Base-by-base conservation (phyloP, 2,329 filamentous ascomycete genomes). In the Dactylellina sp. region DNA sequence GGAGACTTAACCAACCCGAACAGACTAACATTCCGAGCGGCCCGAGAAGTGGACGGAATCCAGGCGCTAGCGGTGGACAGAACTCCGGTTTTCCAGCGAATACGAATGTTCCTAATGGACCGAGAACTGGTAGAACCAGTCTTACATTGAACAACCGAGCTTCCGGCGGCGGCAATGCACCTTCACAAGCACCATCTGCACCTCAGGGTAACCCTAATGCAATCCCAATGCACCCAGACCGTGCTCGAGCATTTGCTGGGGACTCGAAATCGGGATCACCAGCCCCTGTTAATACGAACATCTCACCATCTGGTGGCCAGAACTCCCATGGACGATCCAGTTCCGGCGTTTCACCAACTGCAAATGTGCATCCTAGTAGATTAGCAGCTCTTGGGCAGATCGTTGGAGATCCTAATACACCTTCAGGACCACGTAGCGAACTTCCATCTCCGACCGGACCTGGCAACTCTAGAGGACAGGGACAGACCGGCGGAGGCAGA, bases 1-100 rank as follows among this genome's bases (percentile, higher is more conserved):
- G 78, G 20, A 66, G 78, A 24, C 60, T 79, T 25, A 78, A 79
- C 40, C 77, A 77, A 9, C 77, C 78, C 1, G 76, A 77, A 20
- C 44, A 66, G 16, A 39, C 65, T 22, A 71, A 77, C 14, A 78
- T 77, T 56, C 77, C 76, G 1, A 78, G 76, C 37, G 76, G 76
- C 7, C 77, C 77, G 16, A 61, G 77, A 25, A 75, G 75, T 9
- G 65, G 75, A 12, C 63, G 70, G 32, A 47, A 46, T 3, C 61
- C 70, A 4, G 61, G 61, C 12, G 40, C 42, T 5, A 56, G 68
- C 37, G 68, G 68, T 32, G 32, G 46, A 28, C 61, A 66, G 49
- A 65, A 74, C 9, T 35, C 39, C 9, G 44, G 25, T 4, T 74
- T 66, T 37, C 40, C 61, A 18, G 61, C 42, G 11, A 61, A 62